A percentile compares a stretch with the other conserved stretches of the same genome.
phyloP scores from a whole-genome alignment of 352 stramenopile species.

The Ophiocytium majus region DNA sequence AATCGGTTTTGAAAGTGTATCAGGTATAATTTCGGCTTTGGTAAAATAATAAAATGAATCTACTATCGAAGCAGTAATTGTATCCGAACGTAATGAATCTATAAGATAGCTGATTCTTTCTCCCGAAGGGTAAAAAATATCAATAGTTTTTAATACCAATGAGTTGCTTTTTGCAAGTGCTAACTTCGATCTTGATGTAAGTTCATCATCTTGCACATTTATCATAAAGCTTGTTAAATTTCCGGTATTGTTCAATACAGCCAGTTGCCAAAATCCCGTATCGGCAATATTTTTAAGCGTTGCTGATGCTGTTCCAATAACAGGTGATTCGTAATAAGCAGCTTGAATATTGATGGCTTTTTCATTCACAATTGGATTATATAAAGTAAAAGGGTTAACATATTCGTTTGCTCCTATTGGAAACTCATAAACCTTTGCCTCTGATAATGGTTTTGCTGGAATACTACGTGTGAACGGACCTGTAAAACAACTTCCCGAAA shows the following conservation, averaged over 20 bases:
- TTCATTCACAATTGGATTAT: conserved; percentile 22
- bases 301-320: conserved; percentile 20
- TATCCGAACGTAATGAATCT: conserved; percentile 21
- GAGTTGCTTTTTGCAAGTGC: conserved; percentile 19
- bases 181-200: conserved; percentile 22
- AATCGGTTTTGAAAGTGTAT: conserved; percentile 22
- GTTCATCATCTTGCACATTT: conserved; percentile 21
- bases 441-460: conserved; percentile 20
- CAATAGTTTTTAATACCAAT: conserved; percentile 23
- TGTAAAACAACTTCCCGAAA: conserved; percentile 21
- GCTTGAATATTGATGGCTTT: conserved; percentile 21
- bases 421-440: conserved; percentile 21
- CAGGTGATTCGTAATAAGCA: conserved; percentile 20
- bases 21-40: conserved; percentile 20
- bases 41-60: conserved; percentile 23
- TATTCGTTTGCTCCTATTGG: conserved; percentile 20
- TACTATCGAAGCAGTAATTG: conserved; percentile 21
- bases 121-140: conserved; percentile 21
- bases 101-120: conserved; percentile 22
- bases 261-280: conserved; percentile 19
- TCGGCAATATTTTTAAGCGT: conserved; percentile 21
- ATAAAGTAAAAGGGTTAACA: conserved; percentile 22
- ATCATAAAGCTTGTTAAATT: conserved; percentile 23
- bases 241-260: conserved; percentile 20
- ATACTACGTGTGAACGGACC: conserved; percentile 19